phyloP scores from a whole-genome alignment of 2,329 filamentous ascomycete species.

The Cephalotrichum gorgonifer region DNA sequence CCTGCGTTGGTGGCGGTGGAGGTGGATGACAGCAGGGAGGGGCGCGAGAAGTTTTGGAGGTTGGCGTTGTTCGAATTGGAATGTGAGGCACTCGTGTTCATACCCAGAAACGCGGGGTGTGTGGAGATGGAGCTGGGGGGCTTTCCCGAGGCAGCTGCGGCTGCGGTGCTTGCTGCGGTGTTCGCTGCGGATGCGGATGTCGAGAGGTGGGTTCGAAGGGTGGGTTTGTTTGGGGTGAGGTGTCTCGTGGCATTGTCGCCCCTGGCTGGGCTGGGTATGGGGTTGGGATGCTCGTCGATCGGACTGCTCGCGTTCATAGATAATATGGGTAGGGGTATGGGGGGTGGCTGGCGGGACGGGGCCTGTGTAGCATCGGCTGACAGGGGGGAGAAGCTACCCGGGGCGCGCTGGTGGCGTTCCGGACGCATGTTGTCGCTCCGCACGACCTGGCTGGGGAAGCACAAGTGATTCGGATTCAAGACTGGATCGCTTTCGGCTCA shows the following conservation, averaged over 20 bases:
- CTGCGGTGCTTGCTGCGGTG: constrained; percentile 18
- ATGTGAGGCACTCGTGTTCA: too few relatives aligned
- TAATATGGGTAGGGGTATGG: too few relatives aligned
- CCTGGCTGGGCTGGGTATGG: too few relatives aligned
- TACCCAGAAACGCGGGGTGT: constrained; percentile 28
- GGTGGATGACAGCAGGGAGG: constrained; percentile 16
- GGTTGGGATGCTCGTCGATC: background rate
- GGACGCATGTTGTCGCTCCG: constrained; percentile 30
- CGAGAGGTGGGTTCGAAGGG: constrained; percentile 18
- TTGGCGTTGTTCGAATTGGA: constrained; percentile 35
- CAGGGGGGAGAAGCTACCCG: constrained; percentile 47
- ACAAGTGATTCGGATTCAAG: too few relatives aligned
- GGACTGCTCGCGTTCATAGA: too few relatives aligned
- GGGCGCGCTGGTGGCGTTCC: constrained; percentile 35
- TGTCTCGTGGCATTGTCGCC: constrained; percentile 1
- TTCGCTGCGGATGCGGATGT: constrained; percentile 7
- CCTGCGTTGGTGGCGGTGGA: constrained; percentile 13
- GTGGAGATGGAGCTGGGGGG: constrained; percentile 26
- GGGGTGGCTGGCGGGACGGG: constrained; percentile 3
- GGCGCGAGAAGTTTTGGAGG: constrained; percentile 50
- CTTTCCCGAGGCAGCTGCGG: too few relatives aligned
- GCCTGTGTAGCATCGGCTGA: constrained; percentile 13
- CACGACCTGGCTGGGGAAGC: background rate
- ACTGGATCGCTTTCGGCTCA: too few relatives aligned
- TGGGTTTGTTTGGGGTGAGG: constrained; percentile 8